A percentile compares a stretch with the other conserved stretches of the same genome.
Evolutionary conservation across 1,139 yeast species (phyloP).

Genomic region (Geotrichum australiense): DNA sequence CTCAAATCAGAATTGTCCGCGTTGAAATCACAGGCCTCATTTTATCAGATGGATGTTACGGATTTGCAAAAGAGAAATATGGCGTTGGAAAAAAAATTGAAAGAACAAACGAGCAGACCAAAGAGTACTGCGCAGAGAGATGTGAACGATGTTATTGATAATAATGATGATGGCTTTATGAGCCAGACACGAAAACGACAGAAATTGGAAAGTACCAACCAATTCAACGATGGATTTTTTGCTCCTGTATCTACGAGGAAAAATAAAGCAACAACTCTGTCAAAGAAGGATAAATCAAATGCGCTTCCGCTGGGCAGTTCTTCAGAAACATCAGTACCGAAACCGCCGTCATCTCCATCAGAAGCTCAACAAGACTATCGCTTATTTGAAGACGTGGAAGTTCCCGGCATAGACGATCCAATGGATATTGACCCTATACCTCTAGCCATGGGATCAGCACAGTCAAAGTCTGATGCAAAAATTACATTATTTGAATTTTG

Average conservation of each 20-base stretch:
- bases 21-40: constrained; percentile 65
- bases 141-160: no score
- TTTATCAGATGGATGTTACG: constrained; percentile 40
- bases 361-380: background rate
- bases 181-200: constrained; percentile 19
- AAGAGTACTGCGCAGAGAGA: no score
- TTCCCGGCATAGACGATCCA: constrained; percentile 10
- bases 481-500: background rate
- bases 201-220: constrained; percentile 23
- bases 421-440: background rate
- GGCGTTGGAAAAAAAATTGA: constrained; percentile 5
- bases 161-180: no score
- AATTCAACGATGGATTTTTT: constrained; percentile 24
- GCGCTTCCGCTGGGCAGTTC: constrained; percentile 5
- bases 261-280: constrained; percentile 9
- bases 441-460: no score
- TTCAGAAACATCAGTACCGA: constrained; percentile 6
- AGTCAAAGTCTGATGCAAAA: no score
- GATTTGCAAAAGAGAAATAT: constrained; percentile 4
- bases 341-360: background rate
- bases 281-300: constrained; percentile 11
- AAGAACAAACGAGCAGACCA: constrained; percentile 14
- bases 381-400: constrained; percentile 10
- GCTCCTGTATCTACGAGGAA: no score
- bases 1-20: constrained; percentile 45